These are phyloP conservation scores for Heterobasidion occidentale DNA, from an alignment of 1,284 basidiomycete species.

Conservation along the genomic window DNA sequence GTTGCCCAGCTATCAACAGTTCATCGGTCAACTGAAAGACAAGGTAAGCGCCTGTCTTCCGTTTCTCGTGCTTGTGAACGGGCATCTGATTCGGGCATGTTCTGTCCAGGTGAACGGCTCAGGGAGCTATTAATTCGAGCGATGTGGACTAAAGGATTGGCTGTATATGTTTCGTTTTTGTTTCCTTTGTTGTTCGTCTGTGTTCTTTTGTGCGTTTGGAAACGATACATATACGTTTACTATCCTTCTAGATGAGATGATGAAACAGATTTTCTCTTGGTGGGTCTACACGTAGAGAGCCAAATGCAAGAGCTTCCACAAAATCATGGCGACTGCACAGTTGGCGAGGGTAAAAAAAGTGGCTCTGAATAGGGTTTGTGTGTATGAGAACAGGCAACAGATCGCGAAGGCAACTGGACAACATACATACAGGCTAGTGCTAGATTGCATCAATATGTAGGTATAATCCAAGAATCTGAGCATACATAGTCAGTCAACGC, in stretches of 20 bases:
- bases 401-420: background rate
- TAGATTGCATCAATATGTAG: background rate
- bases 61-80: constrained; percentile 1
- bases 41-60: constrained; percentile 39
- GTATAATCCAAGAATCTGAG: background rate
- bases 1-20: constrained; percentile 94
- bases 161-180: background rate
- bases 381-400: background rate
- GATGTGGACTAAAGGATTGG: background rate
- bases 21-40: constrained; percentile 71
- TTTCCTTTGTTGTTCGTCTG: background rate
- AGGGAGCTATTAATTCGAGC: background rate
- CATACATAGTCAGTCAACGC: background rate
- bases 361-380: no score
- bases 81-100: background rate
- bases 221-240: background rate
- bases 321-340: background rate
- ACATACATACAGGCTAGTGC: background rate
- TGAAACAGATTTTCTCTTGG: background rate
- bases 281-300: background rate
- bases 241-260: background rate
- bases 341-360: no score
- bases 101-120: constrained; percentile 11
- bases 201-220: background rate
- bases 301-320: background rate